Evolutionary conservation across 2,329 filamentous ascomycete genomes (phyloP).

Genomic region (Aspergillus awamori): DNA sequence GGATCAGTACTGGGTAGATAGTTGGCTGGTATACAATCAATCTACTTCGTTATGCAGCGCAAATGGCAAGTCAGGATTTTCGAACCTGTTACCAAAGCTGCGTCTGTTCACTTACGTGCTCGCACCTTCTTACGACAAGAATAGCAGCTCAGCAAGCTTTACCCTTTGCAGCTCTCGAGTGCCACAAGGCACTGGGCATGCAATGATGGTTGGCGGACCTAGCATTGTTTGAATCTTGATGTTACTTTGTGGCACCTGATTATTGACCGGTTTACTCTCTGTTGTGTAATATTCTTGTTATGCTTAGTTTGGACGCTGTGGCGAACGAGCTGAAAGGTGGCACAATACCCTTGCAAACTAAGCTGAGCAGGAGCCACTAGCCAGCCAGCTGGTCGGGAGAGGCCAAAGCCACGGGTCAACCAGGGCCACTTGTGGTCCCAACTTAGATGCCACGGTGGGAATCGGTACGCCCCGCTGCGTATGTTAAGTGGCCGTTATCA

Average conservation of each 20-base stretch:
- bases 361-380: background rate
- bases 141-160: background rate
- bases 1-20: constrained; percentile 13
- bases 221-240: background rate
- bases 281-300: background rate
- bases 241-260: background rate
- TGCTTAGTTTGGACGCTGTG: background rate
- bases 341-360: background rate
- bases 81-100: background rate
- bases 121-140: background rate
- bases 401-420: background rate
- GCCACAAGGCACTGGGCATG: background rate
- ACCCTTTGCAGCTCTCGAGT: background rate
- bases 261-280: background rate
- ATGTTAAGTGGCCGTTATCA: background rate
- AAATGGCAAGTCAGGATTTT: background rate
- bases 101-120: background rate
- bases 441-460: background rate
- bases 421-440: background rate
- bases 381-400: background rate
- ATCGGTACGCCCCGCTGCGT: background rate
- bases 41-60: constrained; percentile 1
- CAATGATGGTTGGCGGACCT: constrained; percentile 1
- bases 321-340: background rate
- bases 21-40: background rate